Base-by-base conservation (phyloP, 805 yeast species). In the Blastobotrys muscicola region DNA sequence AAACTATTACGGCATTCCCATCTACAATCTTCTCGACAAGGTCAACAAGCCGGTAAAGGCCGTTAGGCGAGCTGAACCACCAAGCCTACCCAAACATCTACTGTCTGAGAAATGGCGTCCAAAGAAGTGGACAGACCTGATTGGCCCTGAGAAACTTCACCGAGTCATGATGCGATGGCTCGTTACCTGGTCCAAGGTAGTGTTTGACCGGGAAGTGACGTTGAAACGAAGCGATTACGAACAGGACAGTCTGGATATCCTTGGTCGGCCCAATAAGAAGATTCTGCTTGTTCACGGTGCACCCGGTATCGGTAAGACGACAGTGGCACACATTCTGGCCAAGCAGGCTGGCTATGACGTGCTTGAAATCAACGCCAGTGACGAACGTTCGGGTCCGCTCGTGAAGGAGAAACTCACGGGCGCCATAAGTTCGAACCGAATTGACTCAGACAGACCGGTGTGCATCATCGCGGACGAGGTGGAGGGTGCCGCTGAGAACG, bases 241-340 rank as follows among this genome's bases (percentile, higher is more conserved):
- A 20, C 26, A 20, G 6, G 26, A 20, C 26, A 20, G 26, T 20
- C 41, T 29, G 38, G 86, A 80, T 55, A 74, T 76, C 0, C 67
- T 72, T 34, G 68, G 72, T 26, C 65, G 89, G 44, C 89, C 89
- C 0, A 65, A 60, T 11, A 71, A 72, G 42, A 81, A 76, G 50
- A 70, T 92, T 0, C 58, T 92, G 14, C 65, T 92, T 34, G 72
- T 92, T 8, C 86, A 82, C 58, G 98, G 98, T 0, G 92, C 95
- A 0, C 87, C 95, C 0, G 98, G 98, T 1, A 71, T 82, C 12
- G 98, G 98, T 8, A 90, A 90, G 58, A 89, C 97, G 0, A 76
- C 92, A 0, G 80, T 87, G 1, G 85, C 90, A 0, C 96, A 89
- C 56, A 75, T 86, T 1, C 72, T 87, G 32, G 92, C 95, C 2